Evolutionary conservation across 352 stramenopile genomes (phyloP).

Genomic region (Pythium phragmitis): DNA sequence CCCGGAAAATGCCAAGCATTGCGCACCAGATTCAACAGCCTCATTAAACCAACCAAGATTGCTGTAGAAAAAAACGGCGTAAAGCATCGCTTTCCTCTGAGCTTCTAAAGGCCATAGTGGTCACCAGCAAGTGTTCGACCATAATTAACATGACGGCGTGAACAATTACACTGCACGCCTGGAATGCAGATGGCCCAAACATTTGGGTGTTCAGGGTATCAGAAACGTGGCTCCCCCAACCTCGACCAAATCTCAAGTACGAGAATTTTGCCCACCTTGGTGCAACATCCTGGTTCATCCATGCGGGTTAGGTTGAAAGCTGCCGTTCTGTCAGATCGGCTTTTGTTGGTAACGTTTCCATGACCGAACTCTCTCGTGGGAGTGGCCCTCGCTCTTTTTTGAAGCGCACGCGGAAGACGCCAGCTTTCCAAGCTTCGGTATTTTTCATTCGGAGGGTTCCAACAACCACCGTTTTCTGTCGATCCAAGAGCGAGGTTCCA

Average conservation of each 20-base stretch:
- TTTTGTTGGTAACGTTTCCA: constrained; percentile 14
- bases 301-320: constrained; percentile 15
- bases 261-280: constrained; percentile 9
- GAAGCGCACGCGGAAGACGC: not conserved
- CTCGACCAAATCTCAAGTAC: not conserved
- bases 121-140: not conserved
- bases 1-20: not conserved
- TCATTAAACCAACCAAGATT: not conserved
- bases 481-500: not conserved
- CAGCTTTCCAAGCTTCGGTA: constrained; percentile 15
- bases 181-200: constrained; percentile 7
- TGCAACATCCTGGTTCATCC: constrained; percentile 15
- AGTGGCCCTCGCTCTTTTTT: not conserved
- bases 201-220: not conserved
- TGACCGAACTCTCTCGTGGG: not conserved
- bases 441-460: constrained; percentile 51
- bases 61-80: too few relatives aligned
- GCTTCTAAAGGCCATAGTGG: too few relatives aligned
- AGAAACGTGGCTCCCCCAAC: not conserved
- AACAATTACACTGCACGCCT: not conserved
- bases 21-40: not conserved
- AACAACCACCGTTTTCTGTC: constrained; percentile 26
- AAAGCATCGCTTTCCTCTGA: too few relatives aligned
- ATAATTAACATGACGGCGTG: not conserved
- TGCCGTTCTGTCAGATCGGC: not conserved